Percentiles rank a stretch among this genome's conserved stretches.
These are phyloP conservation scores for Plasmodium gonderi DNA, from an alignment of 169 alveolate genomes.

Conservation along the genomic window DNA sequence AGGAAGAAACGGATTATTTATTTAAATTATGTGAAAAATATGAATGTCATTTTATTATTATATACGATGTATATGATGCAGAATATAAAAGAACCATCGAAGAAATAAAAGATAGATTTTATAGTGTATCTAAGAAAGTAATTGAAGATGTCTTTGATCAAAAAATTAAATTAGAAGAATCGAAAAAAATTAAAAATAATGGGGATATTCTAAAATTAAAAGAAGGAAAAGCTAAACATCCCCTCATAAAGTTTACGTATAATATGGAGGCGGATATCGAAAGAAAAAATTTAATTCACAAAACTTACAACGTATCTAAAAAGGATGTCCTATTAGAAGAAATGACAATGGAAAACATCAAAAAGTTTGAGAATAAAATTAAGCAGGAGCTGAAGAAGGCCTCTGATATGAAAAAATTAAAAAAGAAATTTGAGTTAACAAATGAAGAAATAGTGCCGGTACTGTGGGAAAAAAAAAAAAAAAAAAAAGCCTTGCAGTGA, in stretches of 20 bases:
- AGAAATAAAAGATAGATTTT: slow-evolving; percentile 88
- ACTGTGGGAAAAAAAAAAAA: neutral
- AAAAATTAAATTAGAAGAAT: slow-evolving; percentile 84
- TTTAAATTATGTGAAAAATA: slow-evolving; percentile 89
- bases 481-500: neutral
- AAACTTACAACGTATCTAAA: slow-evolving; percentile 79
- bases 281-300: slow-evolving; percentile 82
- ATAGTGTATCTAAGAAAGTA: slow-evolving; percentile 86
- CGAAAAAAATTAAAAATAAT: slow-evolving; percentile 83
- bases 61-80: slow-evolving; percentile 85
- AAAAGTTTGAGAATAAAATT: slow-evolving; percentile 78
- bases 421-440: slow-evolving; percentile 78
- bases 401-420: slow-evolving; percentile 79
- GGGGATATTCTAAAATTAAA: slow-evolving; percentile 82
- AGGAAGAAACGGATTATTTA: slow-evolving; percentile 88
- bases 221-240: slow-evolving; percentile 87
- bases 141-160: slow-evolving; percentile 86
- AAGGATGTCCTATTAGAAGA: slow-evolving; percentile 79
- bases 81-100: slow-evolving; percentile 84
- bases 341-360: slow-evolving; percentile 79
- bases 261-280: slow-evolving; percentile 88
- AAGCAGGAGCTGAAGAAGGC: slow-evolving; percentile 82
- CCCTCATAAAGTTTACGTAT: slow-evolving; percentile 85
- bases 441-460: slow-evolving; percentile 81
- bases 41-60: slow-evolving; percentile 86